Base-by-base conservation (phyloP, 257 asterid genomes). In the Solanum bukasovii region DNA sequence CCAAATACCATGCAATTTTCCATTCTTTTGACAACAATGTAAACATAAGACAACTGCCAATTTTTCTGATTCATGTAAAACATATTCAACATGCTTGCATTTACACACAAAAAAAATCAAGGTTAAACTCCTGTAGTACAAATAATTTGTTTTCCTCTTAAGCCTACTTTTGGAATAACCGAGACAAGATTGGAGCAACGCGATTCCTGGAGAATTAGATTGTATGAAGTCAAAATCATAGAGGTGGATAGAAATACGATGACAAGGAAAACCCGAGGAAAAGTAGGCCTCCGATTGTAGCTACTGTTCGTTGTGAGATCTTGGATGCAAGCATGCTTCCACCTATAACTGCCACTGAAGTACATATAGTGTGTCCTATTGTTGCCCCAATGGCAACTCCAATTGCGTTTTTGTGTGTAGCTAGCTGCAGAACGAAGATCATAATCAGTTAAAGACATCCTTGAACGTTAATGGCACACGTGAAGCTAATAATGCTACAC, bases 311-410 rank as follows among this genome's bases (percentile, higher is more conserved):
- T 91, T 97, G 99, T 3, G 99, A 97, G 88, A 97, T 97, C 93
- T 92, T 97, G 13, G 99, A 95, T 52, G 99, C 99, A 88, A 97
- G 91, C 93, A 97, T 96, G 92, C 99, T 97, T 92, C 99, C 99
- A 31, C 99, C 99, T 5, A 97, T 44, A 86, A 97, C 99, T 9
- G 99, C 99, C 89, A 97, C 29, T 4, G 99, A 96, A 52, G 99
- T 97, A 79, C 99, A 97, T 65, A 97, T 89, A 8, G 96, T 93
- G 93, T 97, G 99, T 78, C 99, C 99, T 27, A 97, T 73, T 18
- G 88, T 86, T 21, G 99, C 99, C 78, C 99, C 99, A 29, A 92
- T 42, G 3, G 99, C 98, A 61, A 97, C 99, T 84, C 99, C 99
- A 18, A 96, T 81, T 18, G 99, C 99, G 89, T 95, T 96, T 88